phyloP scores from a whole-genome alignment of 305 asterid genomes.

The Fraxinus latifolia region DNA sequence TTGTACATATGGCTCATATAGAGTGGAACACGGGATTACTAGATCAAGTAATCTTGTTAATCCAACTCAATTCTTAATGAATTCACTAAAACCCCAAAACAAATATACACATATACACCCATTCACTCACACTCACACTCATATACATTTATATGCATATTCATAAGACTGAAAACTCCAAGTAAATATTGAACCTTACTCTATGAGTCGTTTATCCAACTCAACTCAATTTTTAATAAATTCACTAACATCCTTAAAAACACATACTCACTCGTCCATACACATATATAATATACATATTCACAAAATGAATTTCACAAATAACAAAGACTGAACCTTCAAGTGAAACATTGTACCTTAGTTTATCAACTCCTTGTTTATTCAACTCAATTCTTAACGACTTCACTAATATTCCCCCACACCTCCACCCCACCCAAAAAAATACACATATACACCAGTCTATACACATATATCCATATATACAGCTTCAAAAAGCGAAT shows the following conservation, averaged over 20 bases:
- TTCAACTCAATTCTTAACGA: neutral
- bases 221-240: conserved; percentile 9
- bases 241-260: neutral
- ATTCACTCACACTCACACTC: neutral
- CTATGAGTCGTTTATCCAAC: neutral
- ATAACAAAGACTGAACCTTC: neutral
- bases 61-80: neutral
- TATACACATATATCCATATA: neutral
- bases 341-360: neutral
- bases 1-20: too few species aligned
- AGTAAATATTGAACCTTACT: neutral
- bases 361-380: neutral
- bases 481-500: neutral
- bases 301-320: neutral
- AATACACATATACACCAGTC: neutral
- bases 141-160: neutral
- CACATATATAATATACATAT: neutral
- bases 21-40: too few species aligned
- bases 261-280: neutral
- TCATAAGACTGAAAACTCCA: neutral
- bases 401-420: neutral
- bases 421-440: neutral
- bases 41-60: neutral
- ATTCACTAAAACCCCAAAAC: neutral
- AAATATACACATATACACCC: neutral